These are phyloP conservation scores for Entomophthora muscae DNA, from an alignment of 371 early-diverging fungal genomes.

Conservation along the genomic window DNA sequence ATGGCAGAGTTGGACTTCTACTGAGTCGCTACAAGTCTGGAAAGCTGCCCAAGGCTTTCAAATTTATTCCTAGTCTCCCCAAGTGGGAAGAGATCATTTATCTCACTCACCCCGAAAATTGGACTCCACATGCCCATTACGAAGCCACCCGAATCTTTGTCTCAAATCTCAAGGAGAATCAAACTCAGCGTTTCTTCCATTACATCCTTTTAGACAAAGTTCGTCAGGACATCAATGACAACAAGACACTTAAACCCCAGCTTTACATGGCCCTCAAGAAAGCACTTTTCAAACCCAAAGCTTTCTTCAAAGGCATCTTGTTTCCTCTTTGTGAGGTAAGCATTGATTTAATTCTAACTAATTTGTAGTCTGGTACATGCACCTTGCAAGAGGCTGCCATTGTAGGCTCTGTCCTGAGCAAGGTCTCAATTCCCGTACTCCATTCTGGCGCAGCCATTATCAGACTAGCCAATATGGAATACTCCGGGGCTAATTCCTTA, in stretches of 20 bases:
- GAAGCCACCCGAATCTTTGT: slow-evolving; percentile 92
- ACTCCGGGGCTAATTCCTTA: slow-evolving; percentile 80
- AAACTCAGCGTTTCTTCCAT: slow-evolving; percentile 79
- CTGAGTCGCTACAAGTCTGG: slow-evolving; percentile 89
- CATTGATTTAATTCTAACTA: not conserved
- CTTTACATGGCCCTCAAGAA: slow-evolving; percentile 92
- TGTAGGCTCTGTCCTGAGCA: slow-evolving; percentile 74
- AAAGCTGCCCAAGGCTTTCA: slow-evolving; percentile 94
- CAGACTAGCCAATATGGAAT: slow-evolving; percentile 92
- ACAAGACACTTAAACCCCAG: slow-evolving; percentile 91
- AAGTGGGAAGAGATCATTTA: slow-evolving; percentile 95
- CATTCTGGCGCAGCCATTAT: slow-evolving; percentile 89
- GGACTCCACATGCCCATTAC: slow-evolving; percentile 93
- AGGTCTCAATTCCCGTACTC: slow-evolving; percentile 83
- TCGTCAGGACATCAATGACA: slow-evolving; percentile 83
- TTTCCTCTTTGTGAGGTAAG: slow-evolving; percentile 81
- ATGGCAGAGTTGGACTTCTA: slow-evolving; percentile 60
- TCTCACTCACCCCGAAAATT: slow-evolving; percentile 73
- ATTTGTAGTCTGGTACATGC: slow-evolving; percentile 47
- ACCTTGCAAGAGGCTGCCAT: slow-evolving; percentile 96
- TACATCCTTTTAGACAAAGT: slow-evolving; percentile 78
- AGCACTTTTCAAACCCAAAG: slow-evolving; percentile 87
- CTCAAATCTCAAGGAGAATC: slow-evolving; percentile 78
- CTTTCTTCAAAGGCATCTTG: slow-evolving; percentile 94
- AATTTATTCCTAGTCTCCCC: slow-evolving; percentile 83